Base-by-base conservation (phyloP, 208 protist genomes). In the Trypanosoma theileri region DNA sequence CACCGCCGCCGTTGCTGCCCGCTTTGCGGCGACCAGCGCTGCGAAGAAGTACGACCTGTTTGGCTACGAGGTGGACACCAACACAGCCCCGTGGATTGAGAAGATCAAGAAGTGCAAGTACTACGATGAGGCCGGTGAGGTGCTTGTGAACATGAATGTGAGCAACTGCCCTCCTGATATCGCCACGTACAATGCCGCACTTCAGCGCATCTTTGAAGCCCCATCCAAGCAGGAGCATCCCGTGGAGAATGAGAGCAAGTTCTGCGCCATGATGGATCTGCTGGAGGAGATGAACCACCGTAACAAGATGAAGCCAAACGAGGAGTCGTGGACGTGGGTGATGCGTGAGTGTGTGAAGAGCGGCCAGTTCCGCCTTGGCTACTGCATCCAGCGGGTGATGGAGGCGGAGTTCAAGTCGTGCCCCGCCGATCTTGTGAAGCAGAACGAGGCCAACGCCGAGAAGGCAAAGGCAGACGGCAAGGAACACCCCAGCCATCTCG, bases 261-360 rank as follows among this genome's bases (percentile, higher is more conserved):
- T 95, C 78, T 93, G 86, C 59, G 89, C 89, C 59, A 95, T 95
- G 89, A 87, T 95, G 82, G 89, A 95, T 65, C 71, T 95, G 55
- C 70, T 92, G 58, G 89, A 95, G 81, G 89, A 95, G 80, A 95
- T 95, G 89, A 65, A 82, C 55, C 87, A 93, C 79, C 86, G 89
- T 58, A 93, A 91, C 82, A 91, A 91, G 78, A 73, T 93, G 45
- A 93, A 89, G 78, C 84, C 89, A 28, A 85, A 95, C 79, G 81
- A 79, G 73, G 78, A 95, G 79, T 93, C 84, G 55, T 95, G 89
- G 87, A 86, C 68, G 58, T 92, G 84, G 85, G 87, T 92, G 74
- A 76, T 95, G 83, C 80, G 82, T 74, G 87, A 93, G 80, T 91
- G 84, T 76, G 86, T 95, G 73, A 60, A 81, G 69, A 90, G 85